These are phyloP conservation scores for Phytopythium delawarense DNA, from an alignment of 352 stramenopile species.

Conservation along the genomic window DNA sequence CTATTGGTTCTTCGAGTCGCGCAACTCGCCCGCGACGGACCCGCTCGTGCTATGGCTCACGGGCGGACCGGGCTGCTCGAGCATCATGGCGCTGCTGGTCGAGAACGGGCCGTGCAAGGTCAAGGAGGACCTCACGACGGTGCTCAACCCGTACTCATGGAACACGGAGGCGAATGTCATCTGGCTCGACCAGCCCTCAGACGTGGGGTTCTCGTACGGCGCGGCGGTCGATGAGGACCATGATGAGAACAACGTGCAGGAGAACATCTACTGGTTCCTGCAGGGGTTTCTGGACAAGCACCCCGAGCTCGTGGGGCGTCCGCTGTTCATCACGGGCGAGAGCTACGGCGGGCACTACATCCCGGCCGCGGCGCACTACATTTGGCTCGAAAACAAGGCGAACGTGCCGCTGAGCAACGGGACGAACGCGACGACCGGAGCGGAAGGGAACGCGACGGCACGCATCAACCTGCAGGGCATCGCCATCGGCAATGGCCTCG, in stretches of 20 bases:
- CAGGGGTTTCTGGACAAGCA: constrained; percentile 49
- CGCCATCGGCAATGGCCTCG: constrained; percentile 51
- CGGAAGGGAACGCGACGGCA: constrained; percentile 3
- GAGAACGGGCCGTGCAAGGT: constrained; percentile 59
- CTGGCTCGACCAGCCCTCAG: constrained; percentile 52
- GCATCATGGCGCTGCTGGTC: constrained; percentile 29
- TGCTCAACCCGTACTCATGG: constrained; percentile 47
- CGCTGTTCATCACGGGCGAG: constrained; percentile 52
- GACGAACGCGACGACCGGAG: constrained; percentile 1
- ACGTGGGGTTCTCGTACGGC: constrained; percentile 45
- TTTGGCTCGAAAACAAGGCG: constrained; percentile 27
- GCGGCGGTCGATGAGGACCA: constrained; percentile 14
- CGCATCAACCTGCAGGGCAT: constrained; percentile 46
- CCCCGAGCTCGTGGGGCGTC: constrained; percentile 37
- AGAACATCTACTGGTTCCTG: constrained; percentile 55
- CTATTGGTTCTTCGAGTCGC: constrained; percentile 65
- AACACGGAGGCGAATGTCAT: constrained; percentile 50
- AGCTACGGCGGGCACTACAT: constrained; percentile 58
- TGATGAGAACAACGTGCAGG: constrained; percentile 25
- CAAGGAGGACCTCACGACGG: constrained; percentile 26
- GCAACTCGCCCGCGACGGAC: constrained; percentile 33
- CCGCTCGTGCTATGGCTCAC: constrained; percentile 75
- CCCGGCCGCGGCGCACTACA: constrained; percentile 40
- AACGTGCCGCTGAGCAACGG: constrained; percentile 6
- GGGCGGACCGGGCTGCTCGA: constrained; percentile 31